Percentiles rank a stretch among this genome's conserved stretches.
Conservation (phyloP, 2,329 filamentous ascomycete species). For the Claviceps citrina region DNA sequence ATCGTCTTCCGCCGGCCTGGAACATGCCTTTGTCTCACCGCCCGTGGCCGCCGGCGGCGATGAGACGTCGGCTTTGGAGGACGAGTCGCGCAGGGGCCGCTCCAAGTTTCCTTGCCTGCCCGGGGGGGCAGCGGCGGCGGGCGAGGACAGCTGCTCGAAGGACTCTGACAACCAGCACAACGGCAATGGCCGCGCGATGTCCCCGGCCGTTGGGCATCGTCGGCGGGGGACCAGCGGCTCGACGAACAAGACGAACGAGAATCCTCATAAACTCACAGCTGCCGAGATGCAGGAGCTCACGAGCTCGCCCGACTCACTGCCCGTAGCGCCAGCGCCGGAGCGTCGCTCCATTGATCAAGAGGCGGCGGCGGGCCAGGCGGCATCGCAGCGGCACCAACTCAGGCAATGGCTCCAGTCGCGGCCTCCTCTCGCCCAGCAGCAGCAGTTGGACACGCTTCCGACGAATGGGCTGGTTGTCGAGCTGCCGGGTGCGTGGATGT, state of each 20-base stretch:
- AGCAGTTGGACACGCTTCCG: slow-evolving; percentile 6
- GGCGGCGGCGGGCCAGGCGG: slow-evolving; percentile 17
- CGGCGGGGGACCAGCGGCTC: slow-evolving; percentile 17
- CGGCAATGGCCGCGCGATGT: not conserved
- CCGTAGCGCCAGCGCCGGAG: slow-evolving; percentile 29
- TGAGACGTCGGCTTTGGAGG: slow-evolving; percentile 17
- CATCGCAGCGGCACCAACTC: slow-evolving; percentile 15
- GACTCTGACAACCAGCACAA: not conserved
- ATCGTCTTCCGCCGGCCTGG: not conserved
- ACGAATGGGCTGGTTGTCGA: slow-evolving; percentile 15
- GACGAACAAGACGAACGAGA: slow-evolving; percentile 22
- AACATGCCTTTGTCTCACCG: slow-evolving; percentile 1
- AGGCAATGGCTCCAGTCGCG: not conserved
- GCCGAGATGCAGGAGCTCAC: slow-evolving; percentile 44
- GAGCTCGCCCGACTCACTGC: slow-evolving; percentile 41
- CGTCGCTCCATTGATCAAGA: slow-evolving; percentile 13
- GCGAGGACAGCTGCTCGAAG: not conserved
- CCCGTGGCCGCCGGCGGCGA: slow-evolving; percentile 16
- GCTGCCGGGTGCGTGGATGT: slow-evolving; percentile 6
- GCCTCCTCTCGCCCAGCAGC: not conserved
- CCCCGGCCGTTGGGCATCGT: slow-evolving; percentile 3
- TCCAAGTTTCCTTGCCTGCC: slow-evolving; percentile 1
- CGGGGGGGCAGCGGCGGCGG: not conserved
- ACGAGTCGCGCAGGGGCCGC: slow-evolving; percentile 10
- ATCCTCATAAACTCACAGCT: slow-evolving; percentile 38